Percentiles rank a stretch among this genome's conserved stretches.
phyloP scores from a whole-genome alignment of 2,329 filamentous ascomycete species.

The Ophiostoma montium region DNA sequence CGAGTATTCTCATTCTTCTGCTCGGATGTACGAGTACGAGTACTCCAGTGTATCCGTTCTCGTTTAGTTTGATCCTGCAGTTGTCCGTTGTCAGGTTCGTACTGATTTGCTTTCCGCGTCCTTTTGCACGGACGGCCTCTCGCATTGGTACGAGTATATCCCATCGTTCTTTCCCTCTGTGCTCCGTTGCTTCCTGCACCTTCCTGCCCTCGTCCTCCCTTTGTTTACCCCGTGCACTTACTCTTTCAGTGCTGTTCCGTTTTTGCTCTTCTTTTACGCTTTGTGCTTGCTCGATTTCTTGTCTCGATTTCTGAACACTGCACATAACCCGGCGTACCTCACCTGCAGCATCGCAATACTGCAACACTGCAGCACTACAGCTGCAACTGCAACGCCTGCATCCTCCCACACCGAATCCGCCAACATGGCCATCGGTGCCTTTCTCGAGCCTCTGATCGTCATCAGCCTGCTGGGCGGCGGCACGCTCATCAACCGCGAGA shows the following conservation, averaged over 20 bases:
- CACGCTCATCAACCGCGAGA: slow-evolving; percentile 45
- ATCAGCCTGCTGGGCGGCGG: slow-evolving; percentile 45
- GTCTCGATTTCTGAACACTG: too few species aligned
- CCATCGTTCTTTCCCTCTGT: not conserved
- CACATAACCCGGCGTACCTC: too few species aligned
- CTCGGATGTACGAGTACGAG: too few species aligned
- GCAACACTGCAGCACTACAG: not conserved
- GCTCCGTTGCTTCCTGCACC: too few species aligned
- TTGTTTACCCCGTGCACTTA: too few species aligned
- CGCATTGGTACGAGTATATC: not conserved
- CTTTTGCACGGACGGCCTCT: too few species aligned
- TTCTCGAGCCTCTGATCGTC: slow-evolving; percentile 48
- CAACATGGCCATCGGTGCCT: slow-evolving; percentile 32
- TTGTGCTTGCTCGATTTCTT: too few species aligned
- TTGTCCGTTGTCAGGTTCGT: not conserved
- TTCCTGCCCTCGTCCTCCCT: not conserved
- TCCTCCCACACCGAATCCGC: too few species aligned
- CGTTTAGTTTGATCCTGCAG: not conserved
- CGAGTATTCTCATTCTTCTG: too few species aligned
- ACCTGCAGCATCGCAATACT: too few species aligned
- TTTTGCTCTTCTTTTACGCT: not conserved
- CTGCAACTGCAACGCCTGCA: not conserved
- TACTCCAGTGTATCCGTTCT: not conserved
- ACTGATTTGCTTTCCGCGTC: not conserved
- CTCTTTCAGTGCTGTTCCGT: not conserved